phyloP scores from a whole-genome alignment of 345 rosid genomes.

The Camelina hispida region DNA sequence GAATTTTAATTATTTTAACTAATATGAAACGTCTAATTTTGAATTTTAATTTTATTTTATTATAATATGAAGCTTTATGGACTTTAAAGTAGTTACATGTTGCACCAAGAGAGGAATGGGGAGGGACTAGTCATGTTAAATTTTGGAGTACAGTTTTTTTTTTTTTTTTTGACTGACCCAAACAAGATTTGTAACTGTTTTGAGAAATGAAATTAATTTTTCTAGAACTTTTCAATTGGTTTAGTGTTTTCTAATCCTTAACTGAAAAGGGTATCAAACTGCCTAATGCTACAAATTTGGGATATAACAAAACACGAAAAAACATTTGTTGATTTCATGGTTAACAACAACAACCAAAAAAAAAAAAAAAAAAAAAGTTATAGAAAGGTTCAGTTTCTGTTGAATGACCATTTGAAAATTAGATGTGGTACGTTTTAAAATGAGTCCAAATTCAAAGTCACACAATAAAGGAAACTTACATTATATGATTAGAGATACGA shows the following conservation, averaged over 20 bases:
- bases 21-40: slow-evolving; percentile 3
- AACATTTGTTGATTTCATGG: not conserved
- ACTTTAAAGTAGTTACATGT: not conserved
- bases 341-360: no score
- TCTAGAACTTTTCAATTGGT: not conserved
- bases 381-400: not conserved
- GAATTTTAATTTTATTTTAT: not conserved
- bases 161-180: not conserved
- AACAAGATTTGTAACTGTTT: not conserved
- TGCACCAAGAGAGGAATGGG: not conserved
- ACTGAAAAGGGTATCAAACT: not conserved
- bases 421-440: not conserved
- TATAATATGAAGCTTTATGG: not conserved
- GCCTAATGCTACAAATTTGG: slow-evolving; percentile 11
- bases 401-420: not conserved
- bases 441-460: not conserved
- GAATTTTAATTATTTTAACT: no score
- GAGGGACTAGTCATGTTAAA: no score
- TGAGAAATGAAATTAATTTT: not conserved
- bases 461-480: slow-evolving; percentile 16
- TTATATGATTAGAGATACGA: slow-evolving; percentile 18
- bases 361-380: no score
- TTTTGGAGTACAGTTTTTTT: not conserved
- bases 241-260: not conserved
- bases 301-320: not conserved